These are phyloP conservation scores for Xylaria sp. DNA, from an alignment of 2,329 filamentous ascomycete species.

Conservation along the genomic window DNA sequence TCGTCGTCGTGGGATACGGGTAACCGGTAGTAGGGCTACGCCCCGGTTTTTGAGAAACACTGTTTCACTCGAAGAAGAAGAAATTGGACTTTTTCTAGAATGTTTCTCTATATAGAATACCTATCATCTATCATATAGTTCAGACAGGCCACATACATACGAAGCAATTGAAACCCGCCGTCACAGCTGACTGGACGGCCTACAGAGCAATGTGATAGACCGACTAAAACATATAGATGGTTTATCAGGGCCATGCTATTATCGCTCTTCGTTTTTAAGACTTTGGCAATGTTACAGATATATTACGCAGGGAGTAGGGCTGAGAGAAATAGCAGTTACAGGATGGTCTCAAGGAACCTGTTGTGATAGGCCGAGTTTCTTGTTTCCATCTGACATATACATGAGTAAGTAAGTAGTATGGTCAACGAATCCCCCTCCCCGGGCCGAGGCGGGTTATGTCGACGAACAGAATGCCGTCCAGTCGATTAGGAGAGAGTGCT, in stretches of 20 bases:
- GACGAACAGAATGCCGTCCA: conserved; percentile 6
- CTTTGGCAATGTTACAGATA: neutral
- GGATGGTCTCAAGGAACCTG: neutral
- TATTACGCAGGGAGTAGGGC: neutral
- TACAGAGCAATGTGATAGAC: neutral
- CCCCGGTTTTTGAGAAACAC: neutral
- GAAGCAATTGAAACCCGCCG: neutral
- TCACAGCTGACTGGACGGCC: neutral
- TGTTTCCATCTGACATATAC: neutral
- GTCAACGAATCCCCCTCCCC: no score
- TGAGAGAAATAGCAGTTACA: neutral
- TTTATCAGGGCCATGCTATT: neutral
- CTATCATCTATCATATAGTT: neutral
- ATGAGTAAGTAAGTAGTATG: neutral
- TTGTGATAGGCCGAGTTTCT: neutral
- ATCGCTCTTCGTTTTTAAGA: neutral
- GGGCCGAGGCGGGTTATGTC: neutral
- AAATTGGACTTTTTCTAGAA: neutral
- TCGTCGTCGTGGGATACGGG: conserved; percentile 1
- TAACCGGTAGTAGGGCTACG: conserved; percentile 2
- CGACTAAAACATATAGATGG: neutral
- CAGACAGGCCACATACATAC: neutral
- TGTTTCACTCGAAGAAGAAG: neutral
- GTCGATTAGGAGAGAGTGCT: neutral
- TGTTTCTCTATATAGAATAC: neutral